Base-by-base conservation (phyloP, 2,329 filamentous ascomycete species). In the Phoma sp. region DNA sequence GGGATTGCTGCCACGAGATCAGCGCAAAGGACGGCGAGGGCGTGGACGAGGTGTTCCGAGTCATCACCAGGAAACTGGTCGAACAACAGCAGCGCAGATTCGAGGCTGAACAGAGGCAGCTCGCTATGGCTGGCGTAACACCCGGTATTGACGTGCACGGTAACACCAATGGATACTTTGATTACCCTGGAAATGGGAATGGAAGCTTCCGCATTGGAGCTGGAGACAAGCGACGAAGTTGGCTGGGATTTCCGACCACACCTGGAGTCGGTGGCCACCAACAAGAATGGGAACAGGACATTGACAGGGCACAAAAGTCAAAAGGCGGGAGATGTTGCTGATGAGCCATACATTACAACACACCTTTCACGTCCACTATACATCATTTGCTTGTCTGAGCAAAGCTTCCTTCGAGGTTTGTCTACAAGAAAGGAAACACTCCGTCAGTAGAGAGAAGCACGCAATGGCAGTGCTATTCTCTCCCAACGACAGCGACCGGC, bases 1-100 rank as follows among this genome's bases (percentile, higher is more conserved):
- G 93, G 93, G 93, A 97, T 69, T 96, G 92, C 59, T 98, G 93
- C 74, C 95, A 98, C 75, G 95, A 99, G 78, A 93, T 99, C 70
- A 93, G 88, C 64, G 93, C 93, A 40, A 93, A 96, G 80, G 92
- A 89, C 68, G 93, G 93, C 51, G 93, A 97, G 79, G 93, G 93
- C 15, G 93, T 99, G 15, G 95, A 98, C 66, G 95, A 98, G 76
- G 92, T 99, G 0, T 98, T 98, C 67, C 84, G 93, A 1, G 91
- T 96, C 21, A 89, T 92, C 38, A 95, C 93, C 7, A 82, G 96
- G 67, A 96, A 96, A 77, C 77, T 89, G 15, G 87, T 88, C 5
- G 93, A 97, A 78, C 85, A 93, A 68, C 79, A 82, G 54, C 80
- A 88, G 36, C 80, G 81, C 51, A 81, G 79, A 38, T 70, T 82